These are phyloP conservation scores for Cubamyces lactineus DNA, from an alignment of 768 basidiomycete species.

Conservation along the genomic window DNA sequence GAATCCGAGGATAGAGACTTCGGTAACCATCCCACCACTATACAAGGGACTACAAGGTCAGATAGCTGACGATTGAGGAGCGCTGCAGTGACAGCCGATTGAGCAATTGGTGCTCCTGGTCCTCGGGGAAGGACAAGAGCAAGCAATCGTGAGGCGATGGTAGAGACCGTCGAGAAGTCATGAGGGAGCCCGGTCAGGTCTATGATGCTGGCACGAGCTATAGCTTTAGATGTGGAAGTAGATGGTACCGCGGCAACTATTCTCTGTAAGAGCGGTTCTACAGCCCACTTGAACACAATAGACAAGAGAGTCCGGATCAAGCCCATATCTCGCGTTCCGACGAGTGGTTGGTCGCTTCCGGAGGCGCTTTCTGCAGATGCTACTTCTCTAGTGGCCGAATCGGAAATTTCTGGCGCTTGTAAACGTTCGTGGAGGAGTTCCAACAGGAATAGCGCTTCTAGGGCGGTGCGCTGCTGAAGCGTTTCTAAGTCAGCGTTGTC, in stretches of 20 bases:
- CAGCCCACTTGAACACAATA: slow-evolving; percentile 74
- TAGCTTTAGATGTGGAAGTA: slow-evolving; percentile 40
- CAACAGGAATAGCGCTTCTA: slow-evolving; percentile 55
- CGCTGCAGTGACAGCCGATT: slow-evolving; percentile 62
- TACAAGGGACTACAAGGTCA: slow-evolving; percentile 61
- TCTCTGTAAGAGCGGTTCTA: slow-evolving; percentile 53
- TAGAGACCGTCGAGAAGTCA: slow-evolving; percentile 48
- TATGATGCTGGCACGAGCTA: slow-evolving; percentile 44
- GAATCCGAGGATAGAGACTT: slow-evolving; percentile 46
- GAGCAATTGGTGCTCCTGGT: slow-evolving; percentile 49
- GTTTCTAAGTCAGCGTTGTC: slow-evolving; percentile 39
- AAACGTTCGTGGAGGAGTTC: slow-evolving; percentile 51
- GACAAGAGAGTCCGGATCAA: slow-evolving; percentile 66
- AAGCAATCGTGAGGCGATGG: slow-evolving; percentile 49
- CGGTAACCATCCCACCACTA: slow-evolving; percentile 77
- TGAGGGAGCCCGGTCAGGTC: slow-evolving; percentile 47
- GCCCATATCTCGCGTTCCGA: slow-evolving; percentile 71
- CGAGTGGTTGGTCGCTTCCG: slow-evolving; percentile 34
- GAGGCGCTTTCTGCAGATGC: neutral
- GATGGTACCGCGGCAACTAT: slow-evolving; percentile 36
- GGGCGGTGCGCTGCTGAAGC: slow-evolving; percentile 56
- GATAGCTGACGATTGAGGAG: slow-evolving; percentile 59
- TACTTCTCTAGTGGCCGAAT: neutral
- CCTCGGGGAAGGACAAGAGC: slow-evolving; percentile 57
- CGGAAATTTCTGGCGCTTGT: slow-evolving; percentile 16